A percentile compares a stretch with the other conserved stretches of the same genome.
phyloP scores from a whole-genome alignment of 2,329 filamentous ascomycete genomes.

The Neoarthrinium moseri region DNA sequence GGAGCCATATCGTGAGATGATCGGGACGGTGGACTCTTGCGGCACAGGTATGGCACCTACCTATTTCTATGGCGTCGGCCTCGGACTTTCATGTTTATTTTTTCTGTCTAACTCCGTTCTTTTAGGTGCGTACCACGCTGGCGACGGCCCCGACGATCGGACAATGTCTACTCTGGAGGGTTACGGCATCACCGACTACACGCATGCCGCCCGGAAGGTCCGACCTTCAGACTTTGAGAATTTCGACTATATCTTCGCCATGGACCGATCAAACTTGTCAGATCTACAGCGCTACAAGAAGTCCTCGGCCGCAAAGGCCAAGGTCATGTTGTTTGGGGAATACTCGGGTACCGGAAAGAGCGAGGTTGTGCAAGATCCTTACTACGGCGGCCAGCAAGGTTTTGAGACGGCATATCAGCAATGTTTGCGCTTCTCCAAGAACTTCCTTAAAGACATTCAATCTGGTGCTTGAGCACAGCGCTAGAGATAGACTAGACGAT shows the following conservation, averaged over 20 bases:
- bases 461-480: conserved; percentile 25
- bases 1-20: conserved; percentile 54
- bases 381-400: conserved; percentile 82
- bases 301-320: conserved; percentile 54
- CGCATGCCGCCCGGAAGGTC: conserved; percentile 75
- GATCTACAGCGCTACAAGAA: conserved; percentile 65
- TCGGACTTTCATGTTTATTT: neutral
- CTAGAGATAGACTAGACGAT: neutral
- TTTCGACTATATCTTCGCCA: conserved; percentile 93
- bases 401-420: conserved; percentile 89
- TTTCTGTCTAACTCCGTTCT: neutral
- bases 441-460: conserved; percentile 66
- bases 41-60: conserved; percentile 61
- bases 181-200: conserved; percentile 75
- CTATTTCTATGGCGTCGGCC: neutral
- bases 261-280: conserved; percentile 81
- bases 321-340: conserved; percentile 83
- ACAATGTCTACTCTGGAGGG: conserved; percentile 76
- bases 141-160: conserved; percentile 74
- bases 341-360: conserved; percentile 64
- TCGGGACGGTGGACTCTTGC: conserved; percentile 78
- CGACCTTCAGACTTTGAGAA: conserved; percentile 70
- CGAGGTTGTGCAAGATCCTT: conserved; percentile 83
- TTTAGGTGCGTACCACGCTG: conserved; percentile 76
- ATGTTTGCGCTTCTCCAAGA: conserved; percentile 71